phyloP scores from a whole-genome alignment of 2,329 filamentous ascomycete genomes.

The Monosporascus ibericus region DNA sequence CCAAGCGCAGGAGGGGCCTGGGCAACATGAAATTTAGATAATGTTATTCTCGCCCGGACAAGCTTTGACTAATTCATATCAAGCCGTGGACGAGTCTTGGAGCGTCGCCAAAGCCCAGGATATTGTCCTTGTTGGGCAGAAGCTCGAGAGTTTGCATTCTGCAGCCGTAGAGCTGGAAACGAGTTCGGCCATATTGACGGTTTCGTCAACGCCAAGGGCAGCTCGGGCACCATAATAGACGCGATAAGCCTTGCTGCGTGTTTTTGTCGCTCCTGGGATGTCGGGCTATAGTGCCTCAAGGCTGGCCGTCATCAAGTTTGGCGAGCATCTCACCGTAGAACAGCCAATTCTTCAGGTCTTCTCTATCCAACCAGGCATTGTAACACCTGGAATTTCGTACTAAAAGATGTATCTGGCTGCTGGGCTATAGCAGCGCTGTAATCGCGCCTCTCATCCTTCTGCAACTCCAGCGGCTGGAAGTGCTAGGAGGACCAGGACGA shows the following conservation, averaged over 20 bases:
- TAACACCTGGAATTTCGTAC: too few relatives aligned
- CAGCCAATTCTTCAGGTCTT: conserved; percentile 19
- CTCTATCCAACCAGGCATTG: conserved; percentile 12
- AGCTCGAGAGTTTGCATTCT: not conserved
- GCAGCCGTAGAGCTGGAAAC: not conserved
- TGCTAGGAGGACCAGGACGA: not conserved
- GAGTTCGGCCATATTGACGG: conserved; percentile 18
- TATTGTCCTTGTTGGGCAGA: not conserved
- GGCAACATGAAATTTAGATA: not conserved
- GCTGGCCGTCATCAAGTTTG: conserved; percentile 18
- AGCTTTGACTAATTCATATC: not conserved
- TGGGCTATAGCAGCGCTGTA: too few relatives aligned
- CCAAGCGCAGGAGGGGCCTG: not conserved
- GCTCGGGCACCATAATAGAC: conserved; percentile 20
- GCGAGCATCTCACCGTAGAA: conserved; percentile 17
- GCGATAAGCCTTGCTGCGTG: conserved; percentile 16
- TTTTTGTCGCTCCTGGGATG: conserved; percentile 12
- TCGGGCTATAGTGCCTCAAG: conserved; percentile 16
- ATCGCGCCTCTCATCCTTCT: not conserved
- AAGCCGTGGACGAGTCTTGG: not conserved
- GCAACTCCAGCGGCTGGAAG: not conserved
- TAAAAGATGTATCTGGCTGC: too few relatives aligned
- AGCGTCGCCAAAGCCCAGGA: too few relatives aligned
- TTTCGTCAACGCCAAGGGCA: not conserved
- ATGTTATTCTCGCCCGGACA: not conserved